Evolutionary conservation across 495 filamentous ascomycete genomes (phyloP).

Genomic region (Annulohypoxylon moriforme): DNA sequence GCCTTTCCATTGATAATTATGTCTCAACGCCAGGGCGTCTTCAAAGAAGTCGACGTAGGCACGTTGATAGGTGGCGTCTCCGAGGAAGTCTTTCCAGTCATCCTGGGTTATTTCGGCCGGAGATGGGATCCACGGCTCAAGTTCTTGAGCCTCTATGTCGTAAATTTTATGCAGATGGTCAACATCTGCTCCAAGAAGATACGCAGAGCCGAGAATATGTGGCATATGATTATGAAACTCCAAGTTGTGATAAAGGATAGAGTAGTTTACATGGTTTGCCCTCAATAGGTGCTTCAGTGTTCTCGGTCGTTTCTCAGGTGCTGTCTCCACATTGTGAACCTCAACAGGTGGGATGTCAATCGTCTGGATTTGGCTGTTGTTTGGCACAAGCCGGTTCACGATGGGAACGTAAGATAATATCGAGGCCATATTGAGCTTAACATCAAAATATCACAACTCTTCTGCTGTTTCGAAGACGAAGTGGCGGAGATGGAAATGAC

Average conservation of each 20-base stretch:
- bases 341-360: constrained; percentile 77
- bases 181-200: constrained; percentile 78
- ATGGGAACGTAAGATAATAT: constrained; percentile 62
- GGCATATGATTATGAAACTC: constrained; percentile 88
- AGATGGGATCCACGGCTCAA: constrained; percentile 87
- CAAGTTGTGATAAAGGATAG: constrained; percentile 81
- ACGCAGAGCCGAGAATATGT: constrained; percentile 87
- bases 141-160: constrained; percentile 73
- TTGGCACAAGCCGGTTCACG: constrained; percentile 56
- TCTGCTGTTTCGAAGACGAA: neutral
- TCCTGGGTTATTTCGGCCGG: constrained; percentile 82
- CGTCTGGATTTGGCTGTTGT: constrained; percentile 42
- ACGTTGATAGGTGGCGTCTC: constrained; percentile 81
- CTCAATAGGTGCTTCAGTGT: constrained; percentile 89
- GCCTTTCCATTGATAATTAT: constrained; percentile 84
- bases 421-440: constrained; percentile 51
- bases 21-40: constrained; percentile 77
- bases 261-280: constrained; percentile 90
- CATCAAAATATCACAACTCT: constrained; percentile 20
- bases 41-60: constrained; percentile 94
- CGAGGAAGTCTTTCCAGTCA: constrained; percentile 89
- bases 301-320: constrained; percentile 78
- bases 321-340: constrained; percentile 80
- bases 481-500: constrained; percentile 29
- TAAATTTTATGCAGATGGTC: constrained; percentile 81